Evolutionary conservation across 2,329 filamentous ascomycete genomes (phyloP).

Genomic region (Xylaria sp.): DNA sequence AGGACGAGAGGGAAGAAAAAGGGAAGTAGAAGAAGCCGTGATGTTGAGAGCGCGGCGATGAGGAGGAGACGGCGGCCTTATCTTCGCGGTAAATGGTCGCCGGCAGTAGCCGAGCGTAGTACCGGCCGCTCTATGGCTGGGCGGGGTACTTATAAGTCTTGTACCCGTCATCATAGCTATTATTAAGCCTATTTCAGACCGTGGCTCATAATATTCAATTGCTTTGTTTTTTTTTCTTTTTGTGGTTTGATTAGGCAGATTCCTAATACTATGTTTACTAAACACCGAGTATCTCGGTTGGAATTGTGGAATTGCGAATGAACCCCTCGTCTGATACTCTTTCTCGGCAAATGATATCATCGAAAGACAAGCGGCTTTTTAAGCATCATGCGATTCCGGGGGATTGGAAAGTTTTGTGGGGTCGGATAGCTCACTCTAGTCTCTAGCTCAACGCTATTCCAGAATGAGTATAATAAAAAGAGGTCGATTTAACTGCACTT

Average conservation of each 20-base stretch:
- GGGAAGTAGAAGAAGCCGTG: neutral
- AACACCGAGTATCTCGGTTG: neutral
- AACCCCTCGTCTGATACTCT: neutral
- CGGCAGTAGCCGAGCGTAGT: conserved; percentile 23
- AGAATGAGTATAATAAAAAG: neutral
- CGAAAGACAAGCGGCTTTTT: neutral
- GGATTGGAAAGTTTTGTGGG: too few species aligned
- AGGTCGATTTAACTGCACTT: too few species aligned
- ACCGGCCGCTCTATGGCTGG: conserved; percentile 6
- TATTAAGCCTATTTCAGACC: conserved; percentile 14
- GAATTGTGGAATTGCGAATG: neutral
- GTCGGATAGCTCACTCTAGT: too few species aligned
- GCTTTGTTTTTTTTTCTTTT: neutral
- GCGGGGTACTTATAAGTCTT: conserved; percentile 25
- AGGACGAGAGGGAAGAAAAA: neutral
- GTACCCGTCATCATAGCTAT: neutral
- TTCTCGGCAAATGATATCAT: neutral
- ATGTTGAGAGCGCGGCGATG: neutral
- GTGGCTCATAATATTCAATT: neutral
- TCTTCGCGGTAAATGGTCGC: conserved; percentile 1
- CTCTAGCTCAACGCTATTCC: neutral
- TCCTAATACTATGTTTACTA: neutral
- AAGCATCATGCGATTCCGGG: too few species aligned
- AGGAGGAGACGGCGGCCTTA: conserved; percentile 1
- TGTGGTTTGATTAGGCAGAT: neutral